phyloP scores from a whole-genome alignment of 768 basidiomycete species.

The Chalciporus piperatus region DNA sequence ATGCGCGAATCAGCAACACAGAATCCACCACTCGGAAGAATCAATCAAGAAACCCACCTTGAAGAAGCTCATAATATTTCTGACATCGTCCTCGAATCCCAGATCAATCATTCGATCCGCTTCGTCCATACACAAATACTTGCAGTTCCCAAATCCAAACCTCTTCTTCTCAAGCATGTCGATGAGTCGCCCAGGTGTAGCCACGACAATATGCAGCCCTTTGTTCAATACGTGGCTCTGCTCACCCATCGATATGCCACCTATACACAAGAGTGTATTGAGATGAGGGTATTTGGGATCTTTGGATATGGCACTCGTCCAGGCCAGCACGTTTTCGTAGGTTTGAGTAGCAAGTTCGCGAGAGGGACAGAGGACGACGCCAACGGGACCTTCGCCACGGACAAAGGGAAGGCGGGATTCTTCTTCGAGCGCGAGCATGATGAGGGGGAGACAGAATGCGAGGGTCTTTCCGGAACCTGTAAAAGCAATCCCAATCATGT shows the following conservation, averaged over 20 bases:
- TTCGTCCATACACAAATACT: slow-evolving; percentile 98
- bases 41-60: slow-evolving; percentile 50
- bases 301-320: slow-evolving; percentile 80
- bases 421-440: slow-evolving; percentile 95
- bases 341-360: slow-evolving; percentile 97
- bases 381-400: slow-evolving; percentile 96
- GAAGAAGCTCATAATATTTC: slow-evolving; percentile 99
- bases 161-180: slow-evolving; percentile 97
- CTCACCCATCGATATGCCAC: slow-evolving; percentile 98
- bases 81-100: slow-evolving; percentile 97
- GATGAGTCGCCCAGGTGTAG: slow-evolving; percentile 94
- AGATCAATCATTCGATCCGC: slow-evolving; percentile 99
- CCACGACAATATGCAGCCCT: slow-evolving; percentile 94
- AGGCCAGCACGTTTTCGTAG: slow-evolving; percentile 87
- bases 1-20: slow-evolving; percentile 8
- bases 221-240: slow-evolving; percentile 88
- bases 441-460: slow-evolving; percentile 96
- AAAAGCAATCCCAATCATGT: slow-evolving; percentile 98
- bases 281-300: slow-evolving; percentile 81
- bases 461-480: slow-evolving; percentile 99
- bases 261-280: slow-evolving; percentile 90
- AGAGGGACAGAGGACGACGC: slow-evolving; percentile 93
- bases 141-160: slow-evolving; percentile 91
- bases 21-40: too few species aligned
- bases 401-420: slow-evolving; percentile 87